Evolutionary conservation across 1,284 basidiomycete genomes (phyloP), one percentile per base, ranked within the genome.

Genomic region (Melampsora medusae): DNA sequence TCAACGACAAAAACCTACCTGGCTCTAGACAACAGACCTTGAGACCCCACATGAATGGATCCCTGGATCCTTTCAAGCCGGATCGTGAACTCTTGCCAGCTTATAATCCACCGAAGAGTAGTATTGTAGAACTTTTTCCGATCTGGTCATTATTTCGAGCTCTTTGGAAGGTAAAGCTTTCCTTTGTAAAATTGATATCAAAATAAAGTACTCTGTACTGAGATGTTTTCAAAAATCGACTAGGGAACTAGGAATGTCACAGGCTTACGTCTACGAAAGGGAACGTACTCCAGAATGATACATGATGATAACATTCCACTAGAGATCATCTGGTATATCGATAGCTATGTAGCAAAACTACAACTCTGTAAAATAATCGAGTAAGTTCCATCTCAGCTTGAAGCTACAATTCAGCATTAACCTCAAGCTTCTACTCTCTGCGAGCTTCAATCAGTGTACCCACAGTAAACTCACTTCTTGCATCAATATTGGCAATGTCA

Each of bases 291-390:
- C 22, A 59, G 61, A 17, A 38, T 59, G 9, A 49, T 64, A 31
- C 60, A 64, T 19, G 69, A 72, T 19, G 69, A 72, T 48, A 72
- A 72, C 48, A 46, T 73, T 33, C 64, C 71, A 14, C 53, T 73
- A 0, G 71, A 73, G 28, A 73, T 73, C 16, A 33, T 73, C 5
- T 73, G 71, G 48, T 67, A 64, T 28, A 50, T 73, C 42, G 56
- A 49, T 66, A 56, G 25, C 48, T 73, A 73, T 28, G 49, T 73
- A 31, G 62, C 64, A 7, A 46, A 59, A 22, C 22, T 73, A 38
- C 62, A 73, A 48, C 61, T 53, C 2, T 50, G 64, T 22, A 66
- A 66, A 22, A 33, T 73, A 2, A 16, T 73, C 19, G 64, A 73
- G 71, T 73, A 6, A 59, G 72, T 50, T n/a, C 14, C 16, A 50